Conservation (phyloP, 1,139 yeast species). For the Saccharomycopsis phalli region DNA sequence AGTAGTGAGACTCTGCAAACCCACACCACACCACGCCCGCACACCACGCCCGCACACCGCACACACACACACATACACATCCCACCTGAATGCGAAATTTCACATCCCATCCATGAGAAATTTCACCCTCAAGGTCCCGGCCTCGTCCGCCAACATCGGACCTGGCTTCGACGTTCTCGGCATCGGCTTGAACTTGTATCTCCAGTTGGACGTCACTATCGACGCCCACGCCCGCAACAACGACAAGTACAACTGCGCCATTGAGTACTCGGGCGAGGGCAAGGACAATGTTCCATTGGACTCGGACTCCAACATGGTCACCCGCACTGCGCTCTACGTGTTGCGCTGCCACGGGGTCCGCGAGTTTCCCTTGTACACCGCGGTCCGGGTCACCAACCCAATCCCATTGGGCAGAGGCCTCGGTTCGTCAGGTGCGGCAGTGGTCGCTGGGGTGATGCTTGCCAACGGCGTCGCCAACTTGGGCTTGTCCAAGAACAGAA, state of each 20-base stretch:
- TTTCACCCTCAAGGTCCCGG: conserved; percentile 72
- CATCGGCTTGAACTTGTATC: conserved; percentile 67
- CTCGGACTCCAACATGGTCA: conserved; percentile 74
- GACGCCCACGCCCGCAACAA: conserved; percentile 44
- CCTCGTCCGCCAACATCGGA: conserved; percentile 95
- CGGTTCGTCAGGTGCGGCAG: conserved; percentile 98
- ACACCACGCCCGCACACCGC: too few relatives aligned
- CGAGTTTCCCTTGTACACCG: conserved; percentile 79
- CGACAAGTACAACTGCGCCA: conserved; percentile 61
- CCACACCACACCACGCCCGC: too few relatives aligned
- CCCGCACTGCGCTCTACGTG: conserved; percentile 87
- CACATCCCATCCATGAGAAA: conserved; percentile 30
- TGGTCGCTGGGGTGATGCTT: conserved; percentile 91
- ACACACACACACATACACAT: too few relatives aligned
- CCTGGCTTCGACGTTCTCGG: conserved; percentile 98
- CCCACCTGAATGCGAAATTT: too few relatives aligned
- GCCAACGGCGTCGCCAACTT: conserved; percentile 79
- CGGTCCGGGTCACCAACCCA: conserved; percentile 72
- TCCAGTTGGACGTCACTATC: conserved; percentile 59
- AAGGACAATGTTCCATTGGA: conserved; percentile 68
- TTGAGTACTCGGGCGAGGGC: conserved; percentile 70
- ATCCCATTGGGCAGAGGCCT: conserved; percentile 95
- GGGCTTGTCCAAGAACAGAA: conserved; percentile 63
- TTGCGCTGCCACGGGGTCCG: conserved; percentile 70
- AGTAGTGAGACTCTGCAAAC: too few relatives aligned